Evolutionary conservation across 2,329 filamentous ascomycete species (phyloP), one percentile per base, ranked within the genome.

Genomic region (Aspergillus ruber): DNA sequence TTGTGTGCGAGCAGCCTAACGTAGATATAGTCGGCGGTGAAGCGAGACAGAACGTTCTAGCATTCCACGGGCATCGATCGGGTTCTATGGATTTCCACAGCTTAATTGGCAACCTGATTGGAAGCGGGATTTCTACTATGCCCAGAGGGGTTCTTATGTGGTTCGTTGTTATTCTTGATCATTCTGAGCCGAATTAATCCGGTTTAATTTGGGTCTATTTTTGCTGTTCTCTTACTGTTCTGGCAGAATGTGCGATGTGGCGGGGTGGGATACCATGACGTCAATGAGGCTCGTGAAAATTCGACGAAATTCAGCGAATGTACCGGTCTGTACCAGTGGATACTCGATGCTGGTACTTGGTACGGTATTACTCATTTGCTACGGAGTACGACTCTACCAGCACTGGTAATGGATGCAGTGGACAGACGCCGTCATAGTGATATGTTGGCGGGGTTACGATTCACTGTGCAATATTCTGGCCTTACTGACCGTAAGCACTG

Each of bases 11-110:
- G 56, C 49, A 57, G 51, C 44, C 57, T 29, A 61, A 53, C 59
- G 58, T 58, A 66, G 56, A 69, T 70, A 71, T 69, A 70, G 53
- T 63, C 58, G 63, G 67, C 64, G 66, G 68, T 69, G 66, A 63
- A 56, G 57, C 56, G 59, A 48, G 59, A 48, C 60, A 60, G 63
- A 70, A 69, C 65, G 60, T 71, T 71, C 68, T 70, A 71, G 67
- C 60, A 65, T 70, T 71, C 67, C 59, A 68, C 50, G 54, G 53
- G 51, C 46, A 61, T 68, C 66, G 62, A 66, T 61, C 50, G 40
- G 61, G 48, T 69, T 69, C 66, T 62, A 68, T 47, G 47, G 39
- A 23, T 54, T 63, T 62, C 61, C 36, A 52, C 38, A n/a, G 35
- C 25, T 29, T 29, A 44, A 36, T 38, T 36, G 36, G 25, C n/a